A percentile compares a stretch with the other conserved stretches of the same genome.
phyloP scores from a whole-genome alignment of 2,329 filamentous ascomycete genomes.

The Curvularia lunata region DNA sequence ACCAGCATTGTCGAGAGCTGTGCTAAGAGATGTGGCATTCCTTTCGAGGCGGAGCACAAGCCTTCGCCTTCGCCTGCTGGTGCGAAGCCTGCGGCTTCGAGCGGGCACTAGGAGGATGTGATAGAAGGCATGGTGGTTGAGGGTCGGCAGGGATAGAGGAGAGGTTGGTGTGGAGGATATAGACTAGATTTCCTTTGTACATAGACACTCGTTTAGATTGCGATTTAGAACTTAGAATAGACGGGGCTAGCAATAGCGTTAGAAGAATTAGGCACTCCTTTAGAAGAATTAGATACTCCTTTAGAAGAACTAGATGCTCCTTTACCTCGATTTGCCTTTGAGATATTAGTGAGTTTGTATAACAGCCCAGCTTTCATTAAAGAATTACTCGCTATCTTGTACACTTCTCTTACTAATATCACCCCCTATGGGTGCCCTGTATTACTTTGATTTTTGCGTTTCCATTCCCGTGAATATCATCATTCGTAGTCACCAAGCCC shows the following conservation, averaged over 20 bases:
- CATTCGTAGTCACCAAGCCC: neutral
- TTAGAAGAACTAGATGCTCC: neutral
- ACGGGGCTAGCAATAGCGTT: neutral
- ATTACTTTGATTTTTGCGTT: too few relatives aligned
- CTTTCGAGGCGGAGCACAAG: conserved; percentile 6
- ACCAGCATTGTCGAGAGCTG: conserved; percentile 26
- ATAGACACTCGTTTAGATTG: conserved; percentile 2
- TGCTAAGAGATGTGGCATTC: conserved; percentile 30
- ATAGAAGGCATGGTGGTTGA: too few relatives aligned
- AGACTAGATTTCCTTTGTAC: conserved; percentile 6
- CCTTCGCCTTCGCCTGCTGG: neutral
- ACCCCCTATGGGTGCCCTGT: too few relatives aligned
- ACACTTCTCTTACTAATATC: too few relatives aligned
- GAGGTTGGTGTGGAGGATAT: neutral
- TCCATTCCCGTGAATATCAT: too few relatives aligned
- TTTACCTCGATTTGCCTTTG: neutral
- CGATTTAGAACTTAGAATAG: neutral
- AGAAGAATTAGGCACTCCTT: neutral
- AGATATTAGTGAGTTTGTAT: neutral
- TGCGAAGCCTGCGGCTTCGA: neutral
- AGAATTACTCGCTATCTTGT: neutral
- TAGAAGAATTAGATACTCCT: neutral
- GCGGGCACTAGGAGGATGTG: neutral
- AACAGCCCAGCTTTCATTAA: too few relatives aligned
- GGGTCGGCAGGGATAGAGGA: too few relatives aligned